Evolutionary conservation across 192 early-diverging fungal genomes (phyloP), one percentile per base, ranked within the genome.

Genomic region (Umbelopsis sp.): DNA sequence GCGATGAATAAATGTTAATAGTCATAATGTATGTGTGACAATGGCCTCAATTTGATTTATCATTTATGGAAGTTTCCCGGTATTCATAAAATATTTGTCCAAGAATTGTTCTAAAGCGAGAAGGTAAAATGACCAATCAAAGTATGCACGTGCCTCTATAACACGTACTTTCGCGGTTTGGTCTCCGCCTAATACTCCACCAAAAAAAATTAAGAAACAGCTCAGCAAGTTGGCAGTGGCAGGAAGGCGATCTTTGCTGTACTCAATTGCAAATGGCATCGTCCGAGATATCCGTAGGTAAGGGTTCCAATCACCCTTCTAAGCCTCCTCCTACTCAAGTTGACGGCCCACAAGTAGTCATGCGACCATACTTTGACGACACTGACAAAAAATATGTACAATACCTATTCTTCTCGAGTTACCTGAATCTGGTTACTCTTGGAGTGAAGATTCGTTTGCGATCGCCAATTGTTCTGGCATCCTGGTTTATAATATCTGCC

Each of bases 321-420:
- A 18, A 70, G 3, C 50, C 55, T 22, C 25, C 55, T 41, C 25
- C 44, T 8, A 35, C 6, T 4, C 21, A 49, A 33, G 37, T 22
- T 35, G 64, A 64, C 3, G 70, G 53, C 13, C 50, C 78, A 20
- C 30, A 66, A 20, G 61, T 80, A 18, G 71, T 50, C 5, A 66
- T 80, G 13, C 71, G 78, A 9, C 71, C 74, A 4, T 80, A 76
- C 23, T 73, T 66, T 73, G 67, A 67, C 18, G 71, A 73, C 52
- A 53, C 20, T 13, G 78, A 80, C 64, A 53, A 53, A 25, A 80
- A 76, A 49, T 76, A 70, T 53, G 78, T 73, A 10, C 78, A 76
- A 16, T 76, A 76, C 52, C 25, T 76, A 22, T 80, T 70, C 44
- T 75, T 71, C 37, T 80, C 78, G 2, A 75, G 74, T 0, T 80